Conservation (phyloP, 257 asterid genomes). For the Solanum sitiens region DNA sequence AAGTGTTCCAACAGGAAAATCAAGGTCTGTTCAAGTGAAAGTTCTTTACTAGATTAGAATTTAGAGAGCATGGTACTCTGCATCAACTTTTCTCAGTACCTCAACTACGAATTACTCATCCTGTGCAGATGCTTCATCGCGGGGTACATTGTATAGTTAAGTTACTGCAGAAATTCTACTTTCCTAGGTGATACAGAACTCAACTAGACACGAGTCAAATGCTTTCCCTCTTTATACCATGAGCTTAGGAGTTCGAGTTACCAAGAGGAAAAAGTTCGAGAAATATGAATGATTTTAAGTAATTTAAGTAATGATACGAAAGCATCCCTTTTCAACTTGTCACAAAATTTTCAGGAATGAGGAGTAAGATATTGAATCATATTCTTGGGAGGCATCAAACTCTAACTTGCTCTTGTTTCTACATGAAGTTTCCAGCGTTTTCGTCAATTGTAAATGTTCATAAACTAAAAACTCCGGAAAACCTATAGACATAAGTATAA, state of each 20-base stretch:
- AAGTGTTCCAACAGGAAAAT: background rate
- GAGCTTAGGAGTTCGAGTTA: background rate
- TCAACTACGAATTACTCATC: background rate
- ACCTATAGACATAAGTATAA: background rate
- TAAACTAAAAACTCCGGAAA: background rate
- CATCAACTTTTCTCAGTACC: background rate
- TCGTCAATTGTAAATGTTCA: background rate
- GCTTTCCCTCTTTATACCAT: background rate
- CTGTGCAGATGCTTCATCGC: background rate
- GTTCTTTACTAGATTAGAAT: background rate
- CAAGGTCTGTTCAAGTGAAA: background rate
- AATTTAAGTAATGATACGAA: background rate
- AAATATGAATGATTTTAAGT: background rate
- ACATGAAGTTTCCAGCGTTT: background rate
- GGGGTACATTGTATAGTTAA: background rate
- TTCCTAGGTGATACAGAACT: background rate
- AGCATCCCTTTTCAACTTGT: background rate
- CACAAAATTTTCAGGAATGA: background rate
- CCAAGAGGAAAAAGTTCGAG: background rate
- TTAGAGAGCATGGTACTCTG: background rate
- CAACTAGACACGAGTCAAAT: background rate
- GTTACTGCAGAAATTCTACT: background rate
- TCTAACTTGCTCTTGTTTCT: background rate
- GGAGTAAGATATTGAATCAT: background rate
- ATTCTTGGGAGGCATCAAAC: background rate